Percentiles rank a stretch among this genome's conserved stretches.
Conservation (phyloP, 2,329 filamentous ascomycete genomes). For the Diaporthe longicolla region DNA sequence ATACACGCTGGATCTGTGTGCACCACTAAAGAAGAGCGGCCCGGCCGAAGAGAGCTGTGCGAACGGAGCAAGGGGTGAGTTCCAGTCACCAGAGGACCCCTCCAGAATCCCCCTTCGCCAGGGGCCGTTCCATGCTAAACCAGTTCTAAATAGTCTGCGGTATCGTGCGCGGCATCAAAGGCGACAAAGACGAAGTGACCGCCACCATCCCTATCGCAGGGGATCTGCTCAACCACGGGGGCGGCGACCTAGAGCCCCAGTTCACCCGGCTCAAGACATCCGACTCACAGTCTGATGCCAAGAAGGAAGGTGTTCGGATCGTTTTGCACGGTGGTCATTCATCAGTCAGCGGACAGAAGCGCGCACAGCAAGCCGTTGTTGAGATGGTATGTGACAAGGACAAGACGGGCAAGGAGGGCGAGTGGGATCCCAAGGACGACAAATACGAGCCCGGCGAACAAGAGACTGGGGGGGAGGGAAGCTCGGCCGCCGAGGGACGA, state of each 20-base stretch:
- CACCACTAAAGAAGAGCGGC: constrained; percentile 72
- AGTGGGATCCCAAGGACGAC: constrained; percentile 68
- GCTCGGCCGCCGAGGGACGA: constrained; percentile 38
- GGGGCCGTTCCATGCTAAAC: background rate
- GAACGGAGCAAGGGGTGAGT: constrained; percentile 75
- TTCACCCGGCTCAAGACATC: constrained; percentile 76
- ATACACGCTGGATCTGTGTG: constrained; percentile 85
- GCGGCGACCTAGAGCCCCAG: constrained; percentile 74
- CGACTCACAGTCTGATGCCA: constrained; percentile 73
- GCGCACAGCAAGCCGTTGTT: constrained; percentile 81
- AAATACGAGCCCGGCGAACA: constrained; percentile 59
- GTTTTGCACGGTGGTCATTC: constrained; percentile 75
- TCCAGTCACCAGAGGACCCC: background rate
- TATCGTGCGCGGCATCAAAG: constrained; percentile 71
- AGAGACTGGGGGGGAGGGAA: constrained; percentile 37
- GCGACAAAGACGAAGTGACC: constrained; percentile 64
- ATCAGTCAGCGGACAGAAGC: constrained; percentile 66
- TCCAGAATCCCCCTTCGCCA: background rate
- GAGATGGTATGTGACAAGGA: constrained; percentile 87
- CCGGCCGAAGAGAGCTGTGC: constrained; percentile 74
- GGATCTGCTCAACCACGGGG: constrained; percentile 71
- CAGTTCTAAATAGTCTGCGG: constrained; percentile 76
- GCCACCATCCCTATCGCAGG: constrained; percentile 82
- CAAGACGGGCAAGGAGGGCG: constrained; percentile 80
- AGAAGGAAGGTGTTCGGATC: constrained; percentile 80